Evolutionary conservation across 495 filamentous ascomycete genomes (phyloP).

Genomic region (Aspergillus funiculosus): DNA sequence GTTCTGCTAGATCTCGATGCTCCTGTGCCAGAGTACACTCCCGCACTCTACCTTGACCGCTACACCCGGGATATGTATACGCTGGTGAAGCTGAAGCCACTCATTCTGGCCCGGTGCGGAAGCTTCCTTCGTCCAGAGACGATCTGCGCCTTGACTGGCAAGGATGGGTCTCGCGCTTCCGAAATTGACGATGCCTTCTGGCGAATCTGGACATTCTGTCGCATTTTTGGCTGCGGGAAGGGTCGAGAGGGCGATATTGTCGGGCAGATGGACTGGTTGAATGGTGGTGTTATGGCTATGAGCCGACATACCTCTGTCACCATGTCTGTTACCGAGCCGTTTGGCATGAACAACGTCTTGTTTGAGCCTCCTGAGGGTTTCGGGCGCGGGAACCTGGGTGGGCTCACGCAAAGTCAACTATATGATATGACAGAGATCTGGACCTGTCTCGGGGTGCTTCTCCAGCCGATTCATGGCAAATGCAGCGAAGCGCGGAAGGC

Average conservation of each 20-base stretch:
- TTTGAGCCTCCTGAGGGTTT: conserved; percentile 55
- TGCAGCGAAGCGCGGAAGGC: conserved; percentile 48
- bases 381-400: conserved; percentile 51
- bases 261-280: conserved; percentile 62
- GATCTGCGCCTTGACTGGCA: conserved; percentile 48
- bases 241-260: conserved; percentile 55
- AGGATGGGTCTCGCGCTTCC: conserved; percentile 42
- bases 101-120: conserved; percentile 54
- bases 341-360: conserved; percentile 48
- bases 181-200: conserved; percentile 62
- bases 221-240: conserved; percentile 56
- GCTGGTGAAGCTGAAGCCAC: conserved; percentile 52
- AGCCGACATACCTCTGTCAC: conserved; percentile 25
- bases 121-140: conserved; percentile 56
- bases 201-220: conserved; percentile 67
- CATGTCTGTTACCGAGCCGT: conserved; percentile 39
- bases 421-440: conserved; percentile 65
- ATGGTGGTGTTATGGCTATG: conserved; percentile 49
- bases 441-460: conserved; percentile 54
- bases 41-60: conserved; percentile 49
- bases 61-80: conserved; percentile 55
- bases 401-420: conserved; percentile 51
- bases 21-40: conserved; percentile 52
- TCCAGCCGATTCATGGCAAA: conserved; percentile 54
- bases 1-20: conserved; percentile 38